Evolutionary conservation across 192 early-diverging fungal species (phyloP).

Genomic region (Spizellomyces punctatus): DNA sequence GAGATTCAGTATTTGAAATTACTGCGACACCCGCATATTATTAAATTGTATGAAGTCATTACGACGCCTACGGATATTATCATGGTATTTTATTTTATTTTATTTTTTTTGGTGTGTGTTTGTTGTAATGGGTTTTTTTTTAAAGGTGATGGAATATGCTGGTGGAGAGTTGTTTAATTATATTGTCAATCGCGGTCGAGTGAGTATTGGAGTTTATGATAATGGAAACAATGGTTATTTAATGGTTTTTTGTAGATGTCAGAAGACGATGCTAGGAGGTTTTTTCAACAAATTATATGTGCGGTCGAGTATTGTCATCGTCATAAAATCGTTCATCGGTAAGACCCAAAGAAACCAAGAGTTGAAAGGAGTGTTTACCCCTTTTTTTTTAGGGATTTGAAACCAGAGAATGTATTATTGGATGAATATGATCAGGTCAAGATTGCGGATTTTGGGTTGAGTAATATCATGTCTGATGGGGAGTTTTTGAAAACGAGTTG

Average conservation of each 20-base stretch:
- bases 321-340: constrained; percentile 58
- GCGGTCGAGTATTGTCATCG: constrained; percentile 65
- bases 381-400: constrained; percentile 40
- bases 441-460: constrained; percentile 64
- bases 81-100: constrained; percentile 68
- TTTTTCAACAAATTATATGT: constrained; percentile 61
- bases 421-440: constrained; percentile 60
- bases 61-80: constrained; percentile 95
- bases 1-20: constrained; percentile 97
- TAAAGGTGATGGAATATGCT: constrained; percentile 85
- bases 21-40: constrained; percentile 96
- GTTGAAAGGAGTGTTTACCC: too few species aligned
- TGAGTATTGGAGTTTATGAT: too few species aligned
- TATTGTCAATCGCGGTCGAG: constrained; percentile 78
- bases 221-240: too few species aligned
- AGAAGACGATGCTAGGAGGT: constrained; percentile 54
- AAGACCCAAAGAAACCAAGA: too few species aligned
- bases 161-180: constrained; percentile 96
- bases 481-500: constrained; percentile 61
- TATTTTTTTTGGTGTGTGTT: background rate
- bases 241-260: constrained; percentile 37
- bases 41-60: constrained; percentile 99
- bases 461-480: constrained; percentile 55
- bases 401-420: constrained; percentile 61
- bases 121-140: background rate